phyloP scores from a whole-genome alignment of 257 asterid species.

The Nicotiana sylvestris region DNA sequence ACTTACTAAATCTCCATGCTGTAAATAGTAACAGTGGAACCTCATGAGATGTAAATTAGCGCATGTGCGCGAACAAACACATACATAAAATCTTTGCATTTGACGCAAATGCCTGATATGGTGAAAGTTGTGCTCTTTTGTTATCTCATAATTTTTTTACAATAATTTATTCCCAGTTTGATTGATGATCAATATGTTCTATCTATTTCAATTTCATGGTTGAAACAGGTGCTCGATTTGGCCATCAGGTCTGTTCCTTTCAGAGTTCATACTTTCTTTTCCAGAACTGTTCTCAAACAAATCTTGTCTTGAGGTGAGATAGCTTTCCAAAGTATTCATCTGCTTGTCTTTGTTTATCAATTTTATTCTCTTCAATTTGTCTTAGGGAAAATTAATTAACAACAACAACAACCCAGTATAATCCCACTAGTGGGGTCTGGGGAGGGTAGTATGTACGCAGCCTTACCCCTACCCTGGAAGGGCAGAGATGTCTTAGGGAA shows the following conservation, averaged over 20 bases:
- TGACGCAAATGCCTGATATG: neutral
- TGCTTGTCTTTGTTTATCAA: neutral
- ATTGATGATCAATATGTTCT: neutral
- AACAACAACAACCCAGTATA: too few relatives aligned
- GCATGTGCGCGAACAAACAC: too few relatives aligned
- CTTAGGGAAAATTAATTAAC: neutral
- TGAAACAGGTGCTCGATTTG: constrained; percentile 79
- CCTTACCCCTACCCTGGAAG: too few relatives aligned
- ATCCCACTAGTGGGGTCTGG: too few relatives aligned
- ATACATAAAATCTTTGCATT: neutral
- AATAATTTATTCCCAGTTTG: neutral
- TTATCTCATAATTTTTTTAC: neutral
- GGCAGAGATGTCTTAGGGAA: neutral
- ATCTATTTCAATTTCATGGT: constrained; percentile 15
- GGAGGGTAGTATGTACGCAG: too few relatives aligned
- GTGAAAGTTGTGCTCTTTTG: neutral
- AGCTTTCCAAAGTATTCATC: neutral
- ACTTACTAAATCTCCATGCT: too few relatives aligned
- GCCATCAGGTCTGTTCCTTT: constrained; percentile 92
- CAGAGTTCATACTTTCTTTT: constrained; percentile 86
- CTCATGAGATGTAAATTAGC: too few relatives aligned
- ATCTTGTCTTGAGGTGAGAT: constrained; percentile 90
- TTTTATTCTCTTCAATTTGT: neutral
- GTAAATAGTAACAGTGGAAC: too few relatives aligned
- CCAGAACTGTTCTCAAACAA: constrained; percentile 69